Base-by-base conservation (phyloP, 176 grass and related monocot species). In the Echinochloa phyllopogon region DNA sequence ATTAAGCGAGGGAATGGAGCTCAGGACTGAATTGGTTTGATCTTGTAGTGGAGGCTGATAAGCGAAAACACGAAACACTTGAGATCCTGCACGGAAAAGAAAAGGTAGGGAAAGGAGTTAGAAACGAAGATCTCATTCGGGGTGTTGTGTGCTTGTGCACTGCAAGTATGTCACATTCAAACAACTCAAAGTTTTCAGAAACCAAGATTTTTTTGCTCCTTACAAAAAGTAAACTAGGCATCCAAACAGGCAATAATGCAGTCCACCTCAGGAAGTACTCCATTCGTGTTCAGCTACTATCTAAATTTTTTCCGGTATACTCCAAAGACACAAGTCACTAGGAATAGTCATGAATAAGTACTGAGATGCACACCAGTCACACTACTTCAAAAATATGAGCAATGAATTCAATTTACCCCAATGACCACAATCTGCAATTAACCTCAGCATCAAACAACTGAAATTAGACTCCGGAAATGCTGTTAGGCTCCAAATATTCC, bases 1-100 rank as follows among this genome's bases (percentile, higher is more conserved):
- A 69, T 18, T 40, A 33, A 23, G 74, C 14, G 44, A 66, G 15
- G 18, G 17, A 80, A 37, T 76, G 42, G 65, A 88, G 20, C 79
- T 97, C 76, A 94, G n/a, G 92, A 86, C 55, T 97, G 95, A 76
- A 97, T 94, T 65, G 95, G 92, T 78, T 94, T 97, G 74, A 94
- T 94, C 84, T 97, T 97, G 52, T 91, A 97, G 78, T 97, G 94
- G 83, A 97, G 92, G 25, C 85, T 94, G 77, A 97, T 97, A 10
- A 97, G 82, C 49, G 95, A 97, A 79, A 94, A 94, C 79, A 97
- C 88, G 21, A 94, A 97, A 87, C 95, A 97, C 88, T 94, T 97
- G 40, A 97, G 94, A 66, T 97, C 94, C 94, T 94, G 92, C 84
- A 85, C 65, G 77, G 18, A 39, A 64, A 87, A 78, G 72, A 24